Base-by-base conservation (phyloP, 495 filamentous ascomycete genomes). In the Neohortaea acidophila region DNA sequence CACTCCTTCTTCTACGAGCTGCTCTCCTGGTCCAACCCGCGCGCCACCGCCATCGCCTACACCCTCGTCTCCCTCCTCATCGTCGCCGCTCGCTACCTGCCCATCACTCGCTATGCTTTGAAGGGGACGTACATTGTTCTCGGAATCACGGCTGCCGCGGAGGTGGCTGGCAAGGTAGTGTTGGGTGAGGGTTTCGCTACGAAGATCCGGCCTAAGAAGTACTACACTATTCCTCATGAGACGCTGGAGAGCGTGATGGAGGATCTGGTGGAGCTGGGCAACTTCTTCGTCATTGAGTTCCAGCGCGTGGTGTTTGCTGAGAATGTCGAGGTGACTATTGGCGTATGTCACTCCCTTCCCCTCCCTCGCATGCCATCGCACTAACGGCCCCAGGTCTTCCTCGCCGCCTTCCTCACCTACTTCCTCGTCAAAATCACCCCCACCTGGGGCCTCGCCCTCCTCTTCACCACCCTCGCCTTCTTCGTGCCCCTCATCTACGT, bases 271-370 rank as follows among this genome's bases (percentile, higher is more conserved):
- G 85, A 94, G 60, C 67, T 99, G 33, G 62, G 86, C 61, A 94
- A 99, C 70, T 99, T 99, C 64, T 84, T 94, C 62, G 69, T 94
- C 47, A 84, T 99, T 47, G 89, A 99, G 64, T 76, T 82, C 57
- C 89, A 99, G 70, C 76, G 91, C 43, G 72, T 99, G 51, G 49
- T 96, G 38, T 99, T 92, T 49, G 89, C 77, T 36, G 89, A 99
- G 74, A 96, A 96, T 53, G 66, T 92, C 34, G 65, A 72, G 39
- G 76, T 73, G 47, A 92, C 89, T 2, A 58, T 73, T 60, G 74
- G 73, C 44, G 86, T 94, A 75, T 62, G 84, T 67, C 15, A 33
- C 35, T 29, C 37, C 23, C 36, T 29, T 17, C 30, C 12, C 27
- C 2, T 8, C 30, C 2, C 3, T 31, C n/a, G n/a, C 22, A 36